These are phyloP conservation scores for Geranium brycei DNA, from an alignment of 345 rosid species.

Conservation along the genomic window DNA sequence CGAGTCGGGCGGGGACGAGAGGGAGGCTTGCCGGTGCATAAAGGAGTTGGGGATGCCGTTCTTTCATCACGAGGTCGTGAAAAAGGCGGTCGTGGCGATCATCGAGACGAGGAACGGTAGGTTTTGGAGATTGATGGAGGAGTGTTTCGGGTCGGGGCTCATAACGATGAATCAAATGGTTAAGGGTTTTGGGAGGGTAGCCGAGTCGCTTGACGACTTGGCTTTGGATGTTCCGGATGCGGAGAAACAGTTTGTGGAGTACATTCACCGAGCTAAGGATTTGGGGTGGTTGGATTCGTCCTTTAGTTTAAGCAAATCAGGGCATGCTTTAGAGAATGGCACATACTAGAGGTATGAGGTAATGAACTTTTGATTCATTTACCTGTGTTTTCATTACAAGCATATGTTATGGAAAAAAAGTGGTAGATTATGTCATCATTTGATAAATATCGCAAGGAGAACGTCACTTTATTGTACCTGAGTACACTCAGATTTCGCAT, in stretches of 20 bases:
- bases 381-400: too few relatives aligned
- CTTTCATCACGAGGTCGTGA: constrained; percentile 76
- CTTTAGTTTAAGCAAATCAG: constrained; percentile 22
- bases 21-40: constrained; percentile 69
- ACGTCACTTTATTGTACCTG: too few relatives aligned
- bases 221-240: constrained; percentile 80
- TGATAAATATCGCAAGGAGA: too few relatives aligned
- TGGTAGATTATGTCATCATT: too few relatives aligned
- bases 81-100: constrained; percentile 45
- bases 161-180: constrained; percentile 65
- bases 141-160: constrained; percentile 54
- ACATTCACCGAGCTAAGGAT: constrained; percentile 48
- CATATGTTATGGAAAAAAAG: too few relatives aligned
- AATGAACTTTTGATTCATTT: too few relatives aligned
- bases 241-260: constrained; percentile 27
- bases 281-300: constrained; percentile 62
- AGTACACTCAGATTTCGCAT: too few relatives aligned
- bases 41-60: constrained; percentile 81
- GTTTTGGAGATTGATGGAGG: constrained; percentile 40
- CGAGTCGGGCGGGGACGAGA: constrained; percentile 55
- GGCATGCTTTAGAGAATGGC: constrained; percentile 28
- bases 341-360: background rate
- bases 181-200: constrained; percentile 60
- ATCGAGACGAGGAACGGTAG: constrained; percentile 55
- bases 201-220: constrained; percentile 64